Conservation (phyloP, 2,329 filamentous ascomycete genomes). For the Alternaria sp. region DNA sequence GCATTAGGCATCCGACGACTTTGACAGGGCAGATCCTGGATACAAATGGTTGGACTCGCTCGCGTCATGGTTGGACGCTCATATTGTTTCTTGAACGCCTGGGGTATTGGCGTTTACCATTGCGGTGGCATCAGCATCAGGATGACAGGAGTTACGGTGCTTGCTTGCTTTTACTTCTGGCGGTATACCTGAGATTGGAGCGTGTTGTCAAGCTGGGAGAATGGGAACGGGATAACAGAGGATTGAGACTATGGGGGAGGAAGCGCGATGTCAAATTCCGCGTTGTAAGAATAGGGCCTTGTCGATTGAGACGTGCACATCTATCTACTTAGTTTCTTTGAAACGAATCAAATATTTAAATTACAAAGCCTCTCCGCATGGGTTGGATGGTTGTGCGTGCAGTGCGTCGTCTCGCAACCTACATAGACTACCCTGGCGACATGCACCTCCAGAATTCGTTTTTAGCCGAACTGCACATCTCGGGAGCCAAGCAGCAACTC, state of each 20-base stretch:
- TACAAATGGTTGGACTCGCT: background rate
- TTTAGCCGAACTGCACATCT: background rate
- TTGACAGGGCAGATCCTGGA: background rate
- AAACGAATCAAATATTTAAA: background rate
- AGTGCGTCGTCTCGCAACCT: background rate
- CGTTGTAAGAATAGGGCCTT: background rate
- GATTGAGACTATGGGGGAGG: background rate
- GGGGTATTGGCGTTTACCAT: background rate
- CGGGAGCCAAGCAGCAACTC: background rate
- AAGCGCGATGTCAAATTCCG: background rate
- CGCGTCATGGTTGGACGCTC: background rate
- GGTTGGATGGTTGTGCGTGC: too few species aligned
- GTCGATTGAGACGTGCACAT: background rate
- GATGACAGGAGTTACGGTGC: background rate
- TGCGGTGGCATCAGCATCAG: background rate
- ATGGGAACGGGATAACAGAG: background rate
- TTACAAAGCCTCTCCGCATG: background rate
- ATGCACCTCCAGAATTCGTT: background rate
- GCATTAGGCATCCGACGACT: conserved; percentile 17
- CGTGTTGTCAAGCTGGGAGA: background rate
- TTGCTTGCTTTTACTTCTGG: background rate
- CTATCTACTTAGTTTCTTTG: background rate
- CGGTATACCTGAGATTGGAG: conserved; percentile 6
- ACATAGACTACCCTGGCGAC: background rate
- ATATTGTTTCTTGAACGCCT: background rate